Evolutionary conservation across 192 early-diverging fungal genomes (phyloP).

Genomic region (Piromyces finnis): DNA sequence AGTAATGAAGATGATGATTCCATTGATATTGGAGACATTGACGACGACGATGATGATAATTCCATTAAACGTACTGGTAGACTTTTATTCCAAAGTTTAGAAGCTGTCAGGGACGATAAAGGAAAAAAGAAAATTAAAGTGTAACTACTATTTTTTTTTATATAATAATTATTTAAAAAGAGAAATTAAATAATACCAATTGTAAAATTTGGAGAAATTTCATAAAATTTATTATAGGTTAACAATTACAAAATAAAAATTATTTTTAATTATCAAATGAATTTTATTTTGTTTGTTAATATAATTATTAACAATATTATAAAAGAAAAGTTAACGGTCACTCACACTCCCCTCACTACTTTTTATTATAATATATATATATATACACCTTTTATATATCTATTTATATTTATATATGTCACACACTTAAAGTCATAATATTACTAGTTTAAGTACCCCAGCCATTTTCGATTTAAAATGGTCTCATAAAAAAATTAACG

Average conservation of each 20-base stretch:
- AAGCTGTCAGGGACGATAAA: slow-evolving; percentile 6
- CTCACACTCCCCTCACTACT: too few relatives aligned
- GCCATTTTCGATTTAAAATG: neutral
- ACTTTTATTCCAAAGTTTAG: slow-evolving; percentile 31
- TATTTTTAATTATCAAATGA: too few relatives aligned
- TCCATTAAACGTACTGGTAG: slow-evolving; percentile 40
- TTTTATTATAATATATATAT: neutral
- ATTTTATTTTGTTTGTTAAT: too few relatives aligned
- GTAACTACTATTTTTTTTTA: neutral
- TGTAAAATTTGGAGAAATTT: too few relatives aligned
- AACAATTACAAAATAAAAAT: too few relatives aligned
- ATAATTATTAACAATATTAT: too few relatives aligned
- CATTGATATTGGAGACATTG: slow-evolving; percentile 1
- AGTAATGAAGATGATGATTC: slow-evolving; percentile 3
- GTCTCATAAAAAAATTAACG: neutral
- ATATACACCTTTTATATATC: neutral
- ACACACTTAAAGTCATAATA: slow-evolving; percentile 18
- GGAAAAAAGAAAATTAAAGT: slow-evolving; percentile 13
- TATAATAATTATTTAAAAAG: too few relatives aligned
- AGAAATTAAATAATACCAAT: too few relatives aligned
- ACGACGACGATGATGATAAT: slow-evolving; percentile 1
- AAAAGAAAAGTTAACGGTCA: too few relatives aligned
- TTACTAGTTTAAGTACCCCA: neutral
- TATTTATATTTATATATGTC: slow-evolving; percentile 1
- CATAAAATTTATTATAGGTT: too few relatives aligned